phyloP scores from a whole-genome alignment of 306 rosid species.

The Cucumis melo region DNA sequence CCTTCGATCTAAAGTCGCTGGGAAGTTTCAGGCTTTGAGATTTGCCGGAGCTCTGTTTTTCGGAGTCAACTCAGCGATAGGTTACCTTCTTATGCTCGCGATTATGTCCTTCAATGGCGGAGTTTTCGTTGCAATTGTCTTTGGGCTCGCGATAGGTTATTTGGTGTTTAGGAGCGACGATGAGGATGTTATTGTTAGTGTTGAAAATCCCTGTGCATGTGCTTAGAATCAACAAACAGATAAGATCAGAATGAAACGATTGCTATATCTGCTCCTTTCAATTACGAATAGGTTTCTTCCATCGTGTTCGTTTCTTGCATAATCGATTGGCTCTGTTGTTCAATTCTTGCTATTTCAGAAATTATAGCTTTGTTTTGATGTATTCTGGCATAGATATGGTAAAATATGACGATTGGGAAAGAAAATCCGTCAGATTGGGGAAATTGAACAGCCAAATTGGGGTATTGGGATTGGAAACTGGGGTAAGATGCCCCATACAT shows the following conservation, averaged over 20 bases:
- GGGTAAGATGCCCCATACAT: not conserved
- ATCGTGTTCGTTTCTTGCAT: not conserved
- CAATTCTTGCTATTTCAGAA: not conserved
- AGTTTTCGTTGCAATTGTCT: constrained; percentile 53
- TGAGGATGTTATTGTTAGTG: constrained; percentile 26
- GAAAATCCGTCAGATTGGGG: not conserved
- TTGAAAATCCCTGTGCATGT: constrained; percentile 76
- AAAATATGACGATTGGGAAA: not conserved
- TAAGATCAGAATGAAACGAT: not conserved
- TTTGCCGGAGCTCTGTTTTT: constrained; percentile 50
- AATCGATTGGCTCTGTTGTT: not conserved
- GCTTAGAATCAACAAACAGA: constrained; percentile 21
- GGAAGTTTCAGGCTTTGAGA: constrained; percentile 15
- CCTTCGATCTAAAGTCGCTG: constrained; percentile 11
- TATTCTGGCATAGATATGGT: not conserved
- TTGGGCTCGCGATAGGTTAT: constrained; percentile 71
- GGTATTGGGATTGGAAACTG: not conserved
- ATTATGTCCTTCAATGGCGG: constrained; percentile 92
- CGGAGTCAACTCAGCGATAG: constrained; percentile 73
- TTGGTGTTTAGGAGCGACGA: constrained; percentile 48
- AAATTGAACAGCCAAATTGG: not conserved
- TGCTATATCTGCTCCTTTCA: not conserved
- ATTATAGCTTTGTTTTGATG: not conserved
- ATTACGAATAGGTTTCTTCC: not conserved
- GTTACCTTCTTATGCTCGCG: constrained; percentile 77